Evolutionary conservation across 371 early-diverging fungal species (phyloP).

Genomic region (Lichtheimia ramosa): DNA sequence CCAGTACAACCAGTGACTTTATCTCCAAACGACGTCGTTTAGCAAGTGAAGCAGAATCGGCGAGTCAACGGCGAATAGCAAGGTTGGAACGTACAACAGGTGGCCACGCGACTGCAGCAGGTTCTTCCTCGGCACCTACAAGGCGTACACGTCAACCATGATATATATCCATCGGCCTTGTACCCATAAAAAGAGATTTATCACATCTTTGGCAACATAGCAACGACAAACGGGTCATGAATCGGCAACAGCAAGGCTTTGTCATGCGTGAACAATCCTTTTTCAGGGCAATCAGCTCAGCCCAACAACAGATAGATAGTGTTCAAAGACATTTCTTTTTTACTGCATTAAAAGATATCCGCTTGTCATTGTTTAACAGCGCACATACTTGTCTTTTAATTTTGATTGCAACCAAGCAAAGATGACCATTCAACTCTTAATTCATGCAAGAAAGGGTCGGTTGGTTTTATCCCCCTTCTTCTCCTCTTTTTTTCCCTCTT

Average conservation of each 20-base stretch:
- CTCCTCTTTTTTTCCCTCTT: too few species aligned
- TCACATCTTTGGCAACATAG: not conserved
- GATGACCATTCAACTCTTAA: too few species aligned
- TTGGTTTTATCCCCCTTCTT: not conserved
- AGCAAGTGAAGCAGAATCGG: slow-evolving; percentile 2
- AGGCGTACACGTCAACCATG: not conserved
- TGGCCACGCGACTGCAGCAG: not conserved
- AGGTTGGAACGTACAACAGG: not conserved
- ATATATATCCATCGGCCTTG: not conserved
- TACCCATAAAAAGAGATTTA: not conserved
- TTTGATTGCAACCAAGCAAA: too few species aligned
- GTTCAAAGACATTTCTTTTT: too few species aligned
- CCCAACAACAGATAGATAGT: too few species aligned
- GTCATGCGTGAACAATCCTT: too few species aligned
- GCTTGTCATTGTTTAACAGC: too few species aligned
- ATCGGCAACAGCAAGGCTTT: not conserved
- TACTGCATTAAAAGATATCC: too few species aligned
- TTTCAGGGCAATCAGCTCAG: too few species aligned
- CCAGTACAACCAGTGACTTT: not conserved
- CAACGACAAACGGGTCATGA: not conserved
- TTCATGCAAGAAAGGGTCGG: not conserved
- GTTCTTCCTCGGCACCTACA: not conserved
- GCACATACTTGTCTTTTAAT: too few species aligned
- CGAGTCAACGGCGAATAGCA: slow-evolving; percentile 5
- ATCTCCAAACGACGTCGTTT: slow-evolving; percentile 5